Base-by-base conservation (phyloP, 2,329 filamentous ascomycete genomes). In the Nannizziopsis barbatae region DNA sequence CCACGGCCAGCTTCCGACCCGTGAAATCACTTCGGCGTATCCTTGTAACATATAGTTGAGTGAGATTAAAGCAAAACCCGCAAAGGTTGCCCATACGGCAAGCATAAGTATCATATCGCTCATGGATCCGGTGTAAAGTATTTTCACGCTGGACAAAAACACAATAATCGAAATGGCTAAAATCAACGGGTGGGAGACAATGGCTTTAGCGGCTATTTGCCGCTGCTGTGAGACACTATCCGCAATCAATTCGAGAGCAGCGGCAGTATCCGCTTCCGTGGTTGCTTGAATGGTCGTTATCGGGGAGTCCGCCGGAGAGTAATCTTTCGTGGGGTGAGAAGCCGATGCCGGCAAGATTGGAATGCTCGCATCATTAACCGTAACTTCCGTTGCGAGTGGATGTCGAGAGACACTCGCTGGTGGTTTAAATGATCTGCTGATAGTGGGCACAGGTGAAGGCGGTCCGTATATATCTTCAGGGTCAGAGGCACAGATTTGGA, bases 221-320 rank as follows among this genome's bases (percentile, higher is more conserved):
- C 83, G 80, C 71, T 92, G 87, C 66, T 94, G 83, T 32, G 86
- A 84, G 43, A 93, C 77, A 50, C 82, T 86, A 65, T 90, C 86
- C 52, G 86, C 83, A 35, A 94, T 75, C 15, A 94, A 76, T 53
- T 77, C 76, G 45, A 94, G 72, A 14, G 82, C 81, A 49, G 79
- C 74, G 53, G 80, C 68, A 60, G 82, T 80, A 62, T 88, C 83
- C 45, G 72, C 62, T 43, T 77, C 69, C 43, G 64, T 58, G 44
- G 62, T 62, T 18, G 72, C 63, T 11, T 68, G 45, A 53, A 52
- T 49, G 37, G 60, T 61, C 40, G 52, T 57, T 18, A 67, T 57
- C n/a, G 62, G 60, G 2, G 67, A 66, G 12, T 66, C 32, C 11
- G 30, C 14, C 10, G 36, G 18, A 15, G 27, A 14, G 32, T 20